Evolutionary conservation across 2,329 filamentous ascomycete genomes (phyloP).

Genomic region (Arthrobotrys sphaeroides): DNA sequence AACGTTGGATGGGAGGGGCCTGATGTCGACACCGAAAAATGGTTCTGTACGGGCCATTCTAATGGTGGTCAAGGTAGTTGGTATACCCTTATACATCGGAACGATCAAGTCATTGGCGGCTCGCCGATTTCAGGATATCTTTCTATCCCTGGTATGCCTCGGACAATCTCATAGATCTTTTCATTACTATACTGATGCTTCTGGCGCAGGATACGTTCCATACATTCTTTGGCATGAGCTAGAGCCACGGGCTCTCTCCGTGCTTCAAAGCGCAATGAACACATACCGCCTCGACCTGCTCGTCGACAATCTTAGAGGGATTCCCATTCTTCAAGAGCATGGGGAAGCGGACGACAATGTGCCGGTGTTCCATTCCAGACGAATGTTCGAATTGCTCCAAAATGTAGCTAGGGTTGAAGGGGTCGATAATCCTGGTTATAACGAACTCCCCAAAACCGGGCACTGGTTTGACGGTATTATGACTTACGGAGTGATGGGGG

Average conservation of each 20-base stretch:
- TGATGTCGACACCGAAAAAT: constrained; percentile 63
- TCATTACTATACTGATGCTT: no score
- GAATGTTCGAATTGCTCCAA: constrained; percentile 65
- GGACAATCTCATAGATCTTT: neutral
- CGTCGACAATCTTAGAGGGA: constrained; percentile 65
- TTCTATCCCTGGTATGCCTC: constrained; percentile 66
- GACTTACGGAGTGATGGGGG: constrained; percentile 65
- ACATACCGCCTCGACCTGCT: constrained; percentile 69
- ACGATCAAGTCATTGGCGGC: constrained; percentile 68
- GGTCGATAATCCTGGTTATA: constrained; percentile 62
- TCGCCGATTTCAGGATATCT: constrained; percentile 69
- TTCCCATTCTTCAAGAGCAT: constrained; percentile 69
- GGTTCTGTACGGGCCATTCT: constrained; percentile 69
- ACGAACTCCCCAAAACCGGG: constrained; percentile 64
- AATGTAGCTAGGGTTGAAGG: constrained; percentile 60
- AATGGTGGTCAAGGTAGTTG: constrained; percentile 71
- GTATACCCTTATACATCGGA: constrained; percentile 67
- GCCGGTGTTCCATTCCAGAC: constrained; percentile 68
- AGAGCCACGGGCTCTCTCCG: constrained; percentile 65
- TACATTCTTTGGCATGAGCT: constrained; percentile 68
- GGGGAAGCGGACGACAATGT: constrained; percentile 69
- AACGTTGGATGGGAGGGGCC: constrained; percentile 65
- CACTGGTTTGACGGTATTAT: constrained; percentile 69
- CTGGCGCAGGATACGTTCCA: constrained; percentile 66
- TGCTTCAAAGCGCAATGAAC: constrained; percentile 65